A percentile compares a stretch with the other conserved stretches of the same genome.
These are phyloP conservation scores for Carex pumila DNA, from an alignment of 176 grass and related monocot species.

Conservation along the genomic window DNA sequence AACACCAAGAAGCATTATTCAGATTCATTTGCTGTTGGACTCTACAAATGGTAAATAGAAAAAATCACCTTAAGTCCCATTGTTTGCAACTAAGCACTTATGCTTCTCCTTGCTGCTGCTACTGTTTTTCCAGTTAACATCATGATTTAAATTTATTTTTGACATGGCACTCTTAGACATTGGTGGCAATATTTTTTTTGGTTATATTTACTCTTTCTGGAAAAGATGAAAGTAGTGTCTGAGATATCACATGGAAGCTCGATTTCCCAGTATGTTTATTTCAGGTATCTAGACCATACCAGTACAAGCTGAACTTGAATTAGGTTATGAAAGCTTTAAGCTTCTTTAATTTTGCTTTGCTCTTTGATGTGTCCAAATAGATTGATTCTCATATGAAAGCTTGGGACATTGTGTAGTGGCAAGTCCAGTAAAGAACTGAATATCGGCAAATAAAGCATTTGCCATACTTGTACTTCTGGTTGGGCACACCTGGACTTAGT, in stretches of 20 bases:
- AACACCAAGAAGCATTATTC: conserved; percentile 83
- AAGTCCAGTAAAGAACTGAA: background rate
- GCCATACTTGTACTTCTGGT: background rate
- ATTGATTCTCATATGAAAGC: background rate
- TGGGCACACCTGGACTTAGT: background rate
- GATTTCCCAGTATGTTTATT: background rate
- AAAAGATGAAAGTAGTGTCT: background rate
- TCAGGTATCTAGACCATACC: background rate
- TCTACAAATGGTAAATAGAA: conserved; percentile 65
- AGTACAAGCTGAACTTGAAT: background rate
- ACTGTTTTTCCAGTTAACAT: background rate
- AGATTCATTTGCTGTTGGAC: conserved; percentile 55
- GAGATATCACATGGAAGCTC: background rate
- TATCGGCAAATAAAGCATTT: background rate
- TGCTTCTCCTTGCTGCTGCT: background rate
- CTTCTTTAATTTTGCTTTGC: background rate
- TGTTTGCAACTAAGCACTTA: conserved; percentile 5
- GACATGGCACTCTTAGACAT: background rate
- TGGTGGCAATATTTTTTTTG: background rate
- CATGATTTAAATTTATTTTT: background rate
- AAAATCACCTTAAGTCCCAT: background rate
- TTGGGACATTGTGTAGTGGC: background rate
- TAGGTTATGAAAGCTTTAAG: background rate
- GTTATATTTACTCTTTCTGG: background rate
- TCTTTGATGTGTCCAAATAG: background rate